phyloP scores from a whole-genome alignment of 129 eudicot species.

The Logfia minima region DNA sequence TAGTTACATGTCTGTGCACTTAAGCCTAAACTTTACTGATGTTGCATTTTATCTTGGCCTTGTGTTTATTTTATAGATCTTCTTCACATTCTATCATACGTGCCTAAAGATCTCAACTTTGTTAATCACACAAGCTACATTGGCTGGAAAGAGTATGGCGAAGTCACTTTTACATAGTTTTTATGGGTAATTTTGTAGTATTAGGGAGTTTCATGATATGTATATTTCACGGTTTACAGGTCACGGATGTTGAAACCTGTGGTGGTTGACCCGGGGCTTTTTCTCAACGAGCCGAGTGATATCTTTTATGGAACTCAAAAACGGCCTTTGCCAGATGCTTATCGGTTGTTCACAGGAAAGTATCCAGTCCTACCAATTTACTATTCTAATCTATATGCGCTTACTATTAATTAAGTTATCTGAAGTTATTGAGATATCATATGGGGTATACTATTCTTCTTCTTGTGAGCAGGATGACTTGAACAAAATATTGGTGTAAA shows the following conservation, averaged over 20 bases:
- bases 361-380: conserved; percentile 4
- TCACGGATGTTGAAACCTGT: conserved; percentile 76
- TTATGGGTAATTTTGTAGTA: not conserved
- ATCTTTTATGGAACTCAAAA: conserved; percentile 79
- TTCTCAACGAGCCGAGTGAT: conserved; percentile 56
- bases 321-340: conserved; percentile 81
- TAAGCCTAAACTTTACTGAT: not conserved
- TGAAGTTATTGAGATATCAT: conserved; percentile 2
- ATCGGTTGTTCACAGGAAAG: conserved; percentile 75
- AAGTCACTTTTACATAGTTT: conserved; percentile 14
- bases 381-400: conserved; percentile 8
- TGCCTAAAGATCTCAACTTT: conserved; percentile 90
- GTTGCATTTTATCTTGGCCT: not conserved
- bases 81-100: conserved; percentile 80
- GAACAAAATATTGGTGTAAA: not conserved
- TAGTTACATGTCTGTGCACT: no score
- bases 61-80: conserved; percentile 59
- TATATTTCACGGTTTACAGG: conserved; percentile 35
- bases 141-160: conserved; percentile 93
- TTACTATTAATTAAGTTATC: not conserved
- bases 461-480: not conserved
- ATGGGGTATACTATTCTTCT: not conserved
- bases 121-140: conserved; percentile 94
- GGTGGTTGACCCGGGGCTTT: conserved; percentile 86
- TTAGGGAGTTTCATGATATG: conserved; percentile 16